A percentile compares a stretch with the other conserved stretches of the same genome.
These are phyloP conservation scores for Sonneratia alba DNA, from an alignment of 345 rosid genomes.

Conservation along the genomic window DNA sequence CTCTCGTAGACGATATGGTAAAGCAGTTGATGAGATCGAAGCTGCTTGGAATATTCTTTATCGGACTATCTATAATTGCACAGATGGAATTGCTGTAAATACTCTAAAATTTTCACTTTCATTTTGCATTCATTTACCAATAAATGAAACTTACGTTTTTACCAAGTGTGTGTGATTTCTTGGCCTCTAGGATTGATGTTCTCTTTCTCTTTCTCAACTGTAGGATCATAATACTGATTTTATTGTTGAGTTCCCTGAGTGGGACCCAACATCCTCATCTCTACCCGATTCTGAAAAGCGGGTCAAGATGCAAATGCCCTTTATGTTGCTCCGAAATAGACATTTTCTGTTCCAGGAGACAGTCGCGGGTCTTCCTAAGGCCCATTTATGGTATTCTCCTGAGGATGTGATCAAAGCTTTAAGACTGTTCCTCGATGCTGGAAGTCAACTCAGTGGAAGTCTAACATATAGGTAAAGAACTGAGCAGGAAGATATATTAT, in stretches of 20 bases:
- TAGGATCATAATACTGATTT: conserved; percentile 94
- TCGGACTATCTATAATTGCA: conserved; percentile 75
- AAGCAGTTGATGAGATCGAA: conserved; percentile 39
- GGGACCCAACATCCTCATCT: conserved; percentile 55
- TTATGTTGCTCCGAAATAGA: conserved; percentile 24
- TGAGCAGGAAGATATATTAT: background rate
- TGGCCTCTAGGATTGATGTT: conserved; percentile 5
- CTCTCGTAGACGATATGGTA: conserved; percentile 73
- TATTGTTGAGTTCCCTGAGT: conserved; percentile 83
- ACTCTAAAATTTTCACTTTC: conserved; percentile 2
- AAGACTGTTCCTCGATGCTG: conserved; percentile 55
- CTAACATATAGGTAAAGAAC: conserved; percentile 59
- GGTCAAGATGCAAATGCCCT: conserved; percentile 20
- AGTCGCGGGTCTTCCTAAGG: conserved; percentile 43
- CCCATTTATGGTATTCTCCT: conserved; percentile 84
- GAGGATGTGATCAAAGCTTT: conserved; percentile 50
- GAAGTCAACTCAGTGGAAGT: conserved; percentile 53
- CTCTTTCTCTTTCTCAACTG: conserved; percentile 17
- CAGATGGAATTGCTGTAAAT: conserved; percentile 67
- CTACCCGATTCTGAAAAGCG: conserved; percentile 19
- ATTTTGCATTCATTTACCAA: background rate
- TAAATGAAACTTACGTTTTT: background rate
- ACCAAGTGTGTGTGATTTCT: background rate
- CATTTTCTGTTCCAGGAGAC: conserved; percentile 45
- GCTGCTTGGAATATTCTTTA: conserved; percentile 82